phyloP scores from a whole-genome alignment of 2,329 filamentous ascomycete genomes.

The Diaporthe aspalathi region DNA sequence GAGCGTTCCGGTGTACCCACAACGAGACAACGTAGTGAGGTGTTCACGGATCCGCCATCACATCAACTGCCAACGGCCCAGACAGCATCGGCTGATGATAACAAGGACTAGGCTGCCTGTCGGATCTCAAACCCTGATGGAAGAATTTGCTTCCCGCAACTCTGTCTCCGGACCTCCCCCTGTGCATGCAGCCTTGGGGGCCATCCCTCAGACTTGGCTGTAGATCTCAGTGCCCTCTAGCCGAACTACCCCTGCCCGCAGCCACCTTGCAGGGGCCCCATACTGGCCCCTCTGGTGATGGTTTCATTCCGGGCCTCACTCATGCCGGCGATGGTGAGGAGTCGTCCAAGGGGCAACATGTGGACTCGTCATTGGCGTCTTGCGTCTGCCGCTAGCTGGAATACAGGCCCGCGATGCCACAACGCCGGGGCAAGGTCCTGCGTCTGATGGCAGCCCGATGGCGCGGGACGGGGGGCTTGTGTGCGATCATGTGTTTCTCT shows the following conservation, averaged over 20 bases:
- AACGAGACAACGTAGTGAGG: neutral
- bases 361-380: slow-evolving; percentile 31
- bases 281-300: slow-evolving; percentile 33
- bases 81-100: neutral
- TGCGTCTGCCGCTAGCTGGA: neutral
- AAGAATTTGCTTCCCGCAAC: slow-evolving; percentile 18
- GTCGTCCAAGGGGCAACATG: slow-evolving; percentile 37
- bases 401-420: slow-evolving; percentile 24
- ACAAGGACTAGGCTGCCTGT: neutral
- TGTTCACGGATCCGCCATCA: neutral
- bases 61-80: neutral
- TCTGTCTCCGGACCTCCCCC: slow-evolving; percentile 8
- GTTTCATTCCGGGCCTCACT: slow-evolving; percentile 42
- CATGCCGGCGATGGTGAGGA: slow-evolving; percentile 40
- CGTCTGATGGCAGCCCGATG: slow-evolving; percentile 10
- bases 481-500: slow-evolving; percentile 4
- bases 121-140: slow-evolving; percentile 23
- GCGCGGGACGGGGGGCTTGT: neutral
- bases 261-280: slow-evolving; percentile 18
- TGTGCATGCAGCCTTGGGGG: neutral
- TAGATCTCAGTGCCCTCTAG: slow-evolving; percentile 23
- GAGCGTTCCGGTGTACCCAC: neutral
- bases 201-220: slow-evolving; percentile 23
- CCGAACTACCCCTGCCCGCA: slow-evolving; percentile 29
- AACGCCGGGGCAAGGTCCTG: slow-evolving; percentile 7